phyloP scores from a whole-genome alignment of 2,329 filamentous ascomycete species.

The Trichoderma afroharzianum region DNA sequence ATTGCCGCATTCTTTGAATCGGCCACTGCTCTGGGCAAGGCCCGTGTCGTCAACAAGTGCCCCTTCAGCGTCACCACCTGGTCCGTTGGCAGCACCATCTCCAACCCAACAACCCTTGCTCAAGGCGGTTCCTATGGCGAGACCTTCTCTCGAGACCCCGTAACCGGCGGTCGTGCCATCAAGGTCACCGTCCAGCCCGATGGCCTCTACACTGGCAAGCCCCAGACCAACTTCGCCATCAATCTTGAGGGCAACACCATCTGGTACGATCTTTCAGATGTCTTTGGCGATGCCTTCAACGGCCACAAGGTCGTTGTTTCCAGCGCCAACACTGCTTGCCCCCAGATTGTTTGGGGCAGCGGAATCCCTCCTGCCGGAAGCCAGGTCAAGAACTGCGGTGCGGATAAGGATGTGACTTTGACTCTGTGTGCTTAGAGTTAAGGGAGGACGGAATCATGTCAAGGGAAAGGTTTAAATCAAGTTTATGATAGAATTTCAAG shows the following conservation, averaged over 20 bases:
- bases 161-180: slow-evolving; percentile 37
- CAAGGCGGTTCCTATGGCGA: slow-evolving; percentile 32
- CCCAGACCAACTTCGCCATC: slow-evolving; percentile 40
- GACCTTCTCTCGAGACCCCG: slow-evolving; percentile 33
- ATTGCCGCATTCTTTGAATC: slow-evolving; percentile 13
- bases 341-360: slow-evolving; percentile 33
- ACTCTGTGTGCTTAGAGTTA: slow-evolving; percentile 32
- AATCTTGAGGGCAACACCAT: slow-evolving; percentile 33
- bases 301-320: slow-evolving; percentile 32
- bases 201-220: slow-evolving; percentile 38
- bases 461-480: not conserved
- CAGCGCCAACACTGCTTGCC: slow-evolving; percentile 31
- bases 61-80: slow-evolving; percentile 34
- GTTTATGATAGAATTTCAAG: not conserved
- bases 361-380: slow-evolving; percentile 35
- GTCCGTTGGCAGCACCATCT: slow-evolving; percentile 35
- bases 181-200: slow-evolving; percentile 35
- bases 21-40: slow-evolving; percentile 31
- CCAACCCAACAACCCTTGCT: slow-evolving; percentile 26
- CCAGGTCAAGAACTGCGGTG: slow-evolving; percentile 37
- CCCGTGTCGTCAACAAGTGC: slow-evolving; percentile 38
- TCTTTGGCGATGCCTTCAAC: slow-evolving; percentile 39
- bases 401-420: slow-evolving; percentile 32
- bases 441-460: not conserved
- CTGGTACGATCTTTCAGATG: slow-evolving; percentile 40